Evolutionary conservation across 495 filamentous ascomycete species (phyloP), one percentile per base, ranked within the genome.

Genomic region (Penicillium pancosmium): DNA sequence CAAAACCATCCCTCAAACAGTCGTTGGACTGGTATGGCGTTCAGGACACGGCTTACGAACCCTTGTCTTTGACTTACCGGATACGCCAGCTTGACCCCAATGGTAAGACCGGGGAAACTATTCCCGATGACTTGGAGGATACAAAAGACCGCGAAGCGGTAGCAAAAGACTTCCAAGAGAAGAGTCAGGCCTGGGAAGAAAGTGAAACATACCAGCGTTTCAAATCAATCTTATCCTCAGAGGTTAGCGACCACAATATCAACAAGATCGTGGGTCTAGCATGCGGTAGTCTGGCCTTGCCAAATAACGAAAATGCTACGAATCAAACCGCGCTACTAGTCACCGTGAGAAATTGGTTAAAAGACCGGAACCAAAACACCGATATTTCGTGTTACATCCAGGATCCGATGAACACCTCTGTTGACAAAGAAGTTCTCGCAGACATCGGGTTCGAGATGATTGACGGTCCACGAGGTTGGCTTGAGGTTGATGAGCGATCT

Each of bases 391-490:
- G 66, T 40, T 73, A 62, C 50, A 61, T 62, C 1, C 72, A 75
- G 33, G 72, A 75, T 49, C 72, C 72, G 10, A 61, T 57, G 7
- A 72, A 75, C 52, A 68, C 53, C 6, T 51, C 54, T 1, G 47
- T 61, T 8, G 70, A 71, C 38, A 34, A 52, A 18, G 43, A 50
- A 31, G 48, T 71, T 21, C 59, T 75, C 9, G 33, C 23, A 1
- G 52, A 49, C 13, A 58, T 68, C 7, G 67, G 60, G 3, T 62
- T 75, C 34, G 50, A 38, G 9, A 54, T 62, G 18, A 46, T 75
- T 33, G 63, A 70, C 21, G 70, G 72, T 31, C 70, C 70, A 1
- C 63, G 69, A 21, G 72, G 66, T 9, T 73, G 73, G 50, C 59
- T 75, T 3, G 65, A 68, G 53, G 56, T 75, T 5, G 68, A 73